phyloP scores from a whole-genome alignment of 805 yeast species.

The Lipomyces sp. region DNA sequence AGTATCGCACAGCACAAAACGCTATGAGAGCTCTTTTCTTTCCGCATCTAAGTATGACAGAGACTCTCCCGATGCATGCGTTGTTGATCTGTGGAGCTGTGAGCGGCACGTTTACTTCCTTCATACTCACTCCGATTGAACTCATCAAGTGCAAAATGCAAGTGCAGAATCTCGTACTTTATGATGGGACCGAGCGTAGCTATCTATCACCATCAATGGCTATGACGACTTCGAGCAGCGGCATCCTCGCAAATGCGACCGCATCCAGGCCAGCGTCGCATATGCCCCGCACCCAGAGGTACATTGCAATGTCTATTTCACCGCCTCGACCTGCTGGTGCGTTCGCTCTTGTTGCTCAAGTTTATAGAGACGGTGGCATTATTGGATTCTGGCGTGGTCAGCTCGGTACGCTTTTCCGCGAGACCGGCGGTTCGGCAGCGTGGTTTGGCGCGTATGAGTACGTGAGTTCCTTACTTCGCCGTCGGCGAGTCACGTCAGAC shows the following conservation, averaged over 20 bases:
- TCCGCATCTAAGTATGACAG: background rate
- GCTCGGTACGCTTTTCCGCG: conserved; percentile 77
- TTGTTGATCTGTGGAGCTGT: conserved; percentile 74
- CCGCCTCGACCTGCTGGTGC: conserved; percentile 32
- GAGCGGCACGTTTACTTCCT: conserved; percentile 82
- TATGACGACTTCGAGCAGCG: background rate
- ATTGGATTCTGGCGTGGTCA: conserved; percentile 88
- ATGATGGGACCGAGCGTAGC: conserved; percentile 8
- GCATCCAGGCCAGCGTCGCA: background rate
- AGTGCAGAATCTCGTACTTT: conserved; percentile 54
- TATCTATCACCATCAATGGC: background rate
- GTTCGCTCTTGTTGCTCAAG: conserved; percentile 44
- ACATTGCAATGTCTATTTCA: background rate
- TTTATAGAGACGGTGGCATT: conserved; percentile 60
- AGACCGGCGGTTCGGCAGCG: conserved; percentile 85
- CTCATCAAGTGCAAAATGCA: conserved; percentile 86
- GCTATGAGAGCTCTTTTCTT: conserved; percentile 7
- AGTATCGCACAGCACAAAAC: conserved; percentile 22
- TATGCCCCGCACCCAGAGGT: background rate
- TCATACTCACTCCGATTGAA: conserved; percentile 89
- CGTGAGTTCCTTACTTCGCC: conserved; percentile 47
- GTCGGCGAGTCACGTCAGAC: conserved; percentile 9
- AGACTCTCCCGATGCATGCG: conserved; percentile 49
- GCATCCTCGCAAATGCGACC: background rate
- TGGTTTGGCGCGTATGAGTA: conserved; percentile 93